A percentile compares a stretch with the other conserved stretches of the same genome.
Evolutionary conservation across 2,329 filamentous ascomycete genomes (phyloP).

Genomic region (Aulographum hederae): DNA sequence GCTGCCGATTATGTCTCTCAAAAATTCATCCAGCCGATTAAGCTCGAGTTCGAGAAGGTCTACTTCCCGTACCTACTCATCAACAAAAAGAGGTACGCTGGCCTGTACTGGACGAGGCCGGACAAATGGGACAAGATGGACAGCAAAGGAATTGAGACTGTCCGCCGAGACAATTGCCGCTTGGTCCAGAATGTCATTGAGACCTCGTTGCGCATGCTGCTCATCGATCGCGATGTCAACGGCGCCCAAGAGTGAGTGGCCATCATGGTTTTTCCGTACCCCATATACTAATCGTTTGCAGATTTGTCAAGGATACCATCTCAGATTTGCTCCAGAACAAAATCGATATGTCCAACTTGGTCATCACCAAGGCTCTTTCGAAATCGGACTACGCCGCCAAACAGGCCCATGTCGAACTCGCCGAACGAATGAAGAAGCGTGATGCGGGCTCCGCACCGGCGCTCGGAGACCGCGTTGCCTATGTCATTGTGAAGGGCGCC

Average conservation of each 20-base stretch:
- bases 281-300: constrained; percentile 26
- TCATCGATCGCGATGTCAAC: constrained; percentile 80
- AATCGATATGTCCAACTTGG: constrained; percentile 95
- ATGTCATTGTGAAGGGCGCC: constrained; percentile 90
- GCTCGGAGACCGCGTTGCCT: constrained; percentile 88
- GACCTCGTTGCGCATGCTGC: constrained; percentile 83
- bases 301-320: constrained; percentile 92
- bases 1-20: constrained; percentile 73
- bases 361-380: constrained; percentile 92
- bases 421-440: constrained; percentile 90
- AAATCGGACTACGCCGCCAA: constrained; percentile 78
- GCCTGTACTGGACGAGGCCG: constrained; percentile 90
- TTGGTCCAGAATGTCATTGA: constrained; percentile 95
- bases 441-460: constrained; percentile 86
- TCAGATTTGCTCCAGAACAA: constrained; percentile 93
- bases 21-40: constrained; percentile 94
- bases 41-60: constrained; percentile 97
- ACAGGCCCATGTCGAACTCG: constrained; percentile 90
- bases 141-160: constrained; percentile 97
- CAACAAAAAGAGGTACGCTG: constrained; percentile 99
- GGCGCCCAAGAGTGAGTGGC: constrained; percentile 75
- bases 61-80: constrained; percentile 96
- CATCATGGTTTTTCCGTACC: background rate
- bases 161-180: constrained; percentile 88
- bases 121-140: constrained; percentile 99